Conservation (phyloP, 75 land plant species). For the Isoetes taiwanensis region DNA sequence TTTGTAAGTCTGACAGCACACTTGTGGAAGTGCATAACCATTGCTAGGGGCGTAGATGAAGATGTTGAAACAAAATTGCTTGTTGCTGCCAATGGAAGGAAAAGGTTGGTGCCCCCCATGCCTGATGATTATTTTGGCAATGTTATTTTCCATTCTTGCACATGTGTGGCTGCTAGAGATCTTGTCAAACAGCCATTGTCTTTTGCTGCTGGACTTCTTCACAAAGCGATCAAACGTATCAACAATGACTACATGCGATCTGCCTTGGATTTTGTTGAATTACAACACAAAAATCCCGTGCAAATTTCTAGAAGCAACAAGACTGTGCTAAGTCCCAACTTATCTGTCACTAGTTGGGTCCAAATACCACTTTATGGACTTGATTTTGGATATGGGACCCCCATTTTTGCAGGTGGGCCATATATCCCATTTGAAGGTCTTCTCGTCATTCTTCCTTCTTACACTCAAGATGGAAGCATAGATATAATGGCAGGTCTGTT, state of each 20-base stretch:
- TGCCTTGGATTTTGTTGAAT: slow-evolving; percentile 42
- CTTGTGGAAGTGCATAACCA: slow-evolving; percentile 46
- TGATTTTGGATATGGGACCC: slow-evolving; percentile 12
- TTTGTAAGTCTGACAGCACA: slow-evolving; percentile 43
- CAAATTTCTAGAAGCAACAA: slow-evolving; percentile 9
- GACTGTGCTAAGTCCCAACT: background rate
- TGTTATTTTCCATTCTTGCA: slow-evolving; percentile 36
- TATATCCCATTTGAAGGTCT: slow-evolving; percentile 29
- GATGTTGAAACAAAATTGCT: slow-evolving; percentile 22
- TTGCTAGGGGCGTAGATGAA: slow-evolving; percentile 32
- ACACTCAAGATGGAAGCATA: slow-evolving; percentile 24
- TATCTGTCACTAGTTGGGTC: slow-evolving; percentile 13
- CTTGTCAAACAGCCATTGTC: slow-evolving; percentile 21
- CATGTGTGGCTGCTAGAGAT: slow-evolving; percentile 16
- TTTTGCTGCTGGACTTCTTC: slow-evolving; percentile 25
- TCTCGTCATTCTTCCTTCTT: slow-evolving; percentile 15
- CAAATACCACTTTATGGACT: slow-evolving; percentile 9
- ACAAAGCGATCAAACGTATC: slow-evolving; percentile 17
- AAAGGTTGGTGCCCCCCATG: slow-evolving; percentile 26
- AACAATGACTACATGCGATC: slow-evolving; percentile 38
- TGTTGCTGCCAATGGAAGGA: slow-evolving; percentile 40
- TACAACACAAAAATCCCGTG: slow-evolving; percentile 19
- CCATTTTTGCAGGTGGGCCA: slow-evolving; percentile 15
- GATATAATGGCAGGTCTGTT: slow-evolving; percentile 22
- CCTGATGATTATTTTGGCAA: slow-evolving; percentile 48